Evolutionary conservation across 2,329 filamentous ascomycete genomes (phyloP).

Genomic region (Penicillium paneum): DNA sequence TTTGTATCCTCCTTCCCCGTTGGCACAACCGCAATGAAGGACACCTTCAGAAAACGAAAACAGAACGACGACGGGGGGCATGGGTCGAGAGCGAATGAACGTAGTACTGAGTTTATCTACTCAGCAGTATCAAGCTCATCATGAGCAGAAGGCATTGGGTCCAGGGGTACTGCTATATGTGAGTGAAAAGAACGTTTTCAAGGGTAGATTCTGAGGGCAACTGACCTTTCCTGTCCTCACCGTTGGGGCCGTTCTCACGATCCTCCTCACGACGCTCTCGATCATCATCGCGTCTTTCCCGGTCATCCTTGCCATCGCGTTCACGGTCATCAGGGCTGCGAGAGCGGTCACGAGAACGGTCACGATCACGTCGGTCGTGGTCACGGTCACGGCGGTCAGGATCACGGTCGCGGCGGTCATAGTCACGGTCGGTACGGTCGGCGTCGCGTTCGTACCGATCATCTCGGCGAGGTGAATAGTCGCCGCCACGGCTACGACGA

Average conservation of each 20-base stretch:
- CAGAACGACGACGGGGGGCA: not conserved
- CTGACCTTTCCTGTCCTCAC: conserved; percentile 85
- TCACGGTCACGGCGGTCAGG: conserved; percentile 60
- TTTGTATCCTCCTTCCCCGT: not conserved
- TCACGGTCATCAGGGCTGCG: conserved; percentile 26
- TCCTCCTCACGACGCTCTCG: conserved; percentile 68
- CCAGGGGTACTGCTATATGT: conserved; percentile 52
- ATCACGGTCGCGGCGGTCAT: conserved; percentile 67
- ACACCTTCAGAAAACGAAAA: not conserved
- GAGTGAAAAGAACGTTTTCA: not conserved
- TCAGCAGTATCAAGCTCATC: conserved; percentile 97
- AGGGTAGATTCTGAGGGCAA: not conserved
- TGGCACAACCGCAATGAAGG: not conserved
- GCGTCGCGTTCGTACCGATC: conserved; percentile 74
- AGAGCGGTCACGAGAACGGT: conserved; percentile 25
- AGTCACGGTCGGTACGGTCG: conserved; percentile 67
- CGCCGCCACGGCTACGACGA: conserved; percentile 58
- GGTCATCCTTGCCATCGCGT: conserved; percentile 23
- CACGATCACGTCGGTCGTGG: conserved; percentile 43
- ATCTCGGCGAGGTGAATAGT: conserved; percentile 85
- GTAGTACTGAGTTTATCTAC: conserved; percentile 42
- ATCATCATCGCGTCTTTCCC: conserved; percentile 54
- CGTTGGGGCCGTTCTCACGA: conserved; percentile 74
- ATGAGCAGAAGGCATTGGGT: conserved; percentile 77
- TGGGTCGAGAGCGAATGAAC: conserved; percentile 2